phyloP scores from a whole-genome alignment of 2,329 filamentous ascomycete genomes.

The Aspergillus sp. region DNA sequence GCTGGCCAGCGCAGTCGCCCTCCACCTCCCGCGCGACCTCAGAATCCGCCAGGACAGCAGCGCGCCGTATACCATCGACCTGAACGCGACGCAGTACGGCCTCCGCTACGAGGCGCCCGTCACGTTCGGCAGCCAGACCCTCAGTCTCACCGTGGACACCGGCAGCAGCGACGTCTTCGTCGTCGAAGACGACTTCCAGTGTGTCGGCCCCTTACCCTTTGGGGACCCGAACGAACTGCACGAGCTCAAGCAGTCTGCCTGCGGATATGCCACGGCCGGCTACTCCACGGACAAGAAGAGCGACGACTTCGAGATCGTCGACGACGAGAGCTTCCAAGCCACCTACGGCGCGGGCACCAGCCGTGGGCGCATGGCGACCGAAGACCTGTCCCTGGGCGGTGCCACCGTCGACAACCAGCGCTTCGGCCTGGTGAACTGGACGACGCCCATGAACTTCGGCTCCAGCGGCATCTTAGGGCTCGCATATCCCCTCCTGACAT shows the following conservation, averaged over 20 bases:
- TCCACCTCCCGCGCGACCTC: neutral
- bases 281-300: constrained; percentile 14
- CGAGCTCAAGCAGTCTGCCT: constrained; percentile 6
- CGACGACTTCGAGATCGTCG: constrained; percentile 18
- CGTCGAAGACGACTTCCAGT: constrained; percentile 34
- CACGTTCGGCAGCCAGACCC: constrained; percentile 27
- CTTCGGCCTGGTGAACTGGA: constrained; percentile 6
- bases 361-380: constrained; percentile 22
- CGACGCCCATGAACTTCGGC: neutral
- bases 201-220: constrained; percentile 11
- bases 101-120: constrained; percentile 6
- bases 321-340: constrained; percentile 22
- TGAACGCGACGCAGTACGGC: neutral
- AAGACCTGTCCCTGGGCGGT: constrained; percentile 23
- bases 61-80: neutral
- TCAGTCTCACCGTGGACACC: constrained; percentile 47
- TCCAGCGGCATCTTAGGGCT: constrained; percentile 6
- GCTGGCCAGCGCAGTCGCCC: neutral
- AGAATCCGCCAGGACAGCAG: neutral
- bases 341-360: constrained; percentile 26
- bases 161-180: constrained; percentile 52
- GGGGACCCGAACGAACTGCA: neutral
- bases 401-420: constrained; percentile 12
- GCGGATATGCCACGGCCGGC: constrained; percentile 18
- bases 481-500: constrained; percentile 7